Percentiles rank a stretch among this genome's conserved stretches.
Evolutionary conservation across 805 yeast species (phyloP).

Genomic region (Candida montana): DNA sequence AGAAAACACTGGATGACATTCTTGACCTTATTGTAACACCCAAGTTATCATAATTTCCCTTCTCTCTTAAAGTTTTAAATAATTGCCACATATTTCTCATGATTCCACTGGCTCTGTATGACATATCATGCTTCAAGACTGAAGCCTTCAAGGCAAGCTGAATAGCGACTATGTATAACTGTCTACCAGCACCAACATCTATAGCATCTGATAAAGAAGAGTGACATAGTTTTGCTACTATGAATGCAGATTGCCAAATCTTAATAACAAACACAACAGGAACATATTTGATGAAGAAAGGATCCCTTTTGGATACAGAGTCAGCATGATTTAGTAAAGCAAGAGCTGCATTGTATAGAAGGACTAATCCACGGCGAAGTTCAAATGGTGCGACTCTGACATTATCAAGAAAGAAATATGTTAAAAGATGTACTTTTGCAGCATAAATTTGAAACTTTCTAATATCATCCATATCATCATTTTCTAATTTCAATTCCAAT

Average conservation of each 20-base stretch:
- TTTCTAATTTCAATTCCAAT: conserved; percentile 53
- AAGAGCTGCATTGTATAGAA: conserved; percentile 75
- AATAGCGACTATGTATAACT: conserved; percentile 62
- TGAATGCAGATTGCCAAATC: conserved; percentile 89
- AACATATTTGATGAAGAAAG: conserved; percentile 63
- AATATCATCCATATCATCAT: conserved; percentile 55
- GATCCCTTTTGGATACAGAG: conserved; percentile 52
- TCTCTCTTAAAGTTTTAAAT: conserved; percentile 61
- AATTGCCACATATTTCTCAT: conserved; percentile 93
- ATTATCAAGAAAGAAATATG: conserved; percentile 75
- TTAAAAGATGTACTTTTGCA: conserved; percentile 74
- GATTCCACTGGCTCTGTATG: conserved; percentile 88
- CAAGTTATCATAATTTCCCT: conserved; percentile 30
- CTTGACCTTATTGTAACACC: conserved; percentile 66
- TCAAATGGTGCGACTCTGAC: conserved; percentile 41
- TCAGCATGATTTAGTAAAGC: conserved; percentile 64
- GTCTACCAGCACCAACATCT: conserved; percentile 68
- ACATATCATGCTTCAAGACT: conserved; percentile 84
- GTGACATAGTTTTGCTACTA: conserved; percentile 72
- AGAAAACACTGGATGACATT: conserved; percentile 89
- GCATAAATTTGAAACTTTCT: conserved; percentile 64
- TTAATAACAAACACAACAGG: conserved; percentile 80
- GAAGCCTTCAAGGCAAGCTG: conserved; percentile 72
- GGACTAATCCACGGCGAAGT: conserved; percentile 65
- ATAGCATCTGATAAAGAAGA: conserved; percentile 63